Evolutionary conservation across 129 eudicot species (phyloP).

Genomic region (Ambrosia trifida): DNA sequence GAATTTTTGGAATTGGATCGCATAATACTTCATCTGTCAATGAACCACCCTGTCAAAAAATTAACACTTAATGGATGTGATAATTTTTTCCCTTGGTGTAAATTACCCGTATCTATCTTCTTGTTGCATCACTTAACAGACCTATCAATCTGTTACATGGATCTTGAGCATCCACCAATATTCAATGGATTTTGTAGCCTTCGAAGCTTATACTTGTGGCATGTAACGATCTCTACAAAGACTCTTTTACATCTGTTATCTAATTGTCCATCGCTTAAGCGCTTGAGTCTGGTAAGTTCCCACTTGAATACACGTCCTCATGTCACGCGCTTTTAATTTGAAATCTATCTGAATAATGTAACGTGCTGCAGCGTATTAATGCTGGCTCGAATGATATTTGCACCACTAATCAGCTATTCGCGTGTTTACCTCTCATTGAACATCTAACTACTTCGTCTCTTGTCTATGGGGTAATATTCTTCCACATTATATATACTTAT

Average conservation of each 20-base stretch:
- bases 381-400: too few species aligned
- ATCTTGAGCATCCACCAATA: neutral
- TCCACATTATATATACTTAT: too few species aligned
- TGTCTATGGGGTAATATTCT: too few species aligned
- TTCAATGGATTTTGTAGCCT: neutral
- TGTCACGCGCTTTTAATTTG: too few species aligned
- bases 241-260: neutral
- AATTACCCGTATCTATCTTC: neutral
- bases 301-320: too few species aligned
- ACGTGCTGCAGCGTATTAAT: too few species aligned
- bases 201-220: neutral
- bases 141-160: neutral
- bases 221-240: neutral
- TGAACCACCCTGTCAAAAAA: neutral
- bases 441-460: too few species aligned
- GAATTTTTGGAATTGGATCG: too few species aligned
- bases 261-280: neutral
- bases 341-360: too few species aligned
- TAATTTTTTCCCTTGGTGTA: neutral
- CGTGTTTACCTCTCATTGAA: too few species aligned
- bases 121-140: constrained; percentile 10
- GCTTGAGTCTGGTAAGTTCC: neutral
- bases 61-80: neutral
- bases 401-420: too few species aligned
- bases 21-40: neutral